Evolutionary conservation across 108 stramenopile genomes (phyloP), one percentile per base, ranked within the genome.

Genomic region (Nitzschia palea): DNA sequence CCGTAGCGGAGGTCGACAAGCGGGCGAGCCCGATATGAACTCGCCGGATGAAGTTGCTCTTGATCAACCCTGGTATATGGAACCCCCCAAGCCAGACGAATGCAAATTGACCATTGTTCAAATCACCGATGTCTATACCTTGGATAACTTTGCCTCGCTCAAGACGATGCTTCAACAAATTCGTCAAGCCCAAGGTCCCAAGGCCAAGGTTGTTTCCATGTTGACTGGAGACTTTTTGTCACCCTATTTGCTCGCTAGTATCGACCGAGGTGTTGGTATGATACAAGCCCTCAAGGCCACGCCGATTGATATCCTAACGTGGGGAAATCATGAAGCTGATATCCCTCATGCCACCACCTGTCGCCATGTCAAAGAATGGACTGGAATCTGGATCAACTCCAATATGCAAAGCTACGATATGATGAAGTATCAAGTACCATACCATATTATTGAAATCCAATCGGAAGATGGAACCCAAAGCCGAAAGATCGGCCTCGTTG

Each of bases 281-380:
- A 80, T 84, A 76, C 44, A 53, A 26, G 75, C 74, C 0, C 25
- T 84, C 40, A 55, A 51, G 12, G 44, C 25, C 18, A 71, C 65
- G 22, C 76, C 76, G 9, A 34, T 80, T 33, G 74, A 76, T 33
- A 65, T 72, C 47, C 14, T 79, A 14, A 68, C 71, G 9, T 83
- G 74, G 73, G 81, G 81, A 4, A 82, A 82, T 55, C 81, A 82
- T 43, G 81, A 48, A 44, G 80, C 80, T 12, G 80, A 81, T 55
- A 68, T 77, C 50, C 59, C 55, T 48, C 82, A 83, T 50, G 25
- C 43, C 27, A 68, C 70, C 3, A 45, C 60, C n/a, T 62, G 61
- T 27, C 35, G 36, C 1, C 82, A 79, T 65, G 57, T 68, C 8
- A 43, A 59, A 15, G 48, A 72, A 12, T 83, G 72, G 36, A 36